Evolutionary conservation across 108 stramenopile species (phyloP), one percentile per base, ranked within the genome.

Genomic region (Skeletonema potamos): DNA sequence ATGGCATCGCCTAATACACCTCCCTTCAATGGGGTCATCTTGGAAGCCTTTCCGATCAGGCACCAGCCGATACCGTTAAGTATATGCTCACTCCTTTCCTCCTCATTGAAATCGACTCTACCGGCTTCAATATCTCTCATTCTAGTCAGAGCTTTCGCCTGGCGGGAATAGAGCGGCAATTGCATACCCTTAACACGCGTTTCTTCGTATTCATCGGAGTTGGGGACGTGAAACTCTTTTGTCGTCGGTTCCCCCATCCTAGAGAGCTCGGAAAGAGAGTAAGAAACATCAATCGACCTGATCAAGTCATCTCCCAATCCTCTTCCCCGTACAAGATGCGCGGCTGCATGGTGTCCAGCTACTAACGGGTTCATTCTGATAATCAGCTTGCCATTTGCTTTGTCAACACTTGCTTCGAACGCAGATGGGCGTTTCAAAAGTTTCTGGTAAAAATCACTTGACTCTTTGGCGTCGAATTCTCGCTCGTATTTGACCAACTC

Each of bases 1-100:
- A 90, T 90, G 15, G 89, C 87, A 62, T 90, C 89, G 28, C 77
- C 89, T 11, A 90, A 51, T 11, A 90, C 89, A 15, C 89, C 89
- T 37, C 89, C 89, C 15, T 74, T 51, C 10, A 90, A 43, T 1
- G 61, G 74, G 11, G 77, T 65, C 27, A 44, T 59, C 20, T 70
- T 62, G 2, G 66, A 54, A n/a, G 89, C 89, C 43, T 77, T 77
- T 26, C 84, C 85, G 57, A 82, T 79, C 6, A 91, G 63, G 62
- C 82, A 76, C 72, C 68, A 84, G 32, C 87, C 86, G 58, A 71
- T 79, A 15, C 89, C 89, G 37, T 84, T 84, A 6, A 91, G 63
- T 12, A 62, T 54, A 43, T 85, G 70, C 60, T 91, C 87, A 32
- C 71, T 77, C 58, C 79, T 79, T 63, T 91, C 89, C n/a, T 70